Evolutionary conservation across 495 filamentous ascomycete species (phyloP), one percentile per base, ranked within the genome.

Genomic region (Xylaria intraflava): DNA sequence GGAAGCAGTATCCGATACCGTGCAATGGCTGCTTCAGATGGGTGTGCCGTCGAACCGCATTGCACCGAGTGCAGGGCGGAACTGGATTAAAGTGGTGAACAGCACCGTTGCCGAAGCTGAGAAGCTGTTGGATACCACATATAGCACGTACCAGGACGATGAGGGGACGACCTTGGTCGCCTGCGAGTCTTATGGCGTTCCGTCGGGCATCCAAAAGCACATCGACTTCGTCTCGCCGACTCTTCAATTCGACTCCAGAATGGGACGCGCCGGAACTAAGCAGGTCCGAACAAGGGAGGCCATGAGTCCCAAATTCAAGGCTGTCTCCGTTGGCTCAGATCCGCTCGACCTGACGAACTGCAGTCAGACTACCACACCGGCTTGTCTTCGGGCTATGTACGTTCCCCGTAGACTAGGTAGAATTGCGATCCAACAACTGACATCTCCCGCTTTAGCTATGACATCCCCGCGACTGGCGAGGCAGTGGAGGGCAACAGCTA

Each of bases 81-180:
- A 46, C 44, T 46, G 46, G 35, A 26, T 49, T 2, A 40, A 49
- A 16, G 46, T 38, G 30, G 39, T 24, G 20, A 49, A 22, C 46
- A 49, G 31, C 46, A 49, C 43, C 30, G 45, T 61, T 41, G 31
- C 42, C 48, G 55, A 58, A 17, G 57, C 55, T 8, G 39, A 55
- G 39, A 24, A 24, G 26, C 83, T 81, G 78, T 66, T 85, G 40
- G 53, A 65, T 16, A 57, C 56, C 8, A 46, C 26, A 6, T 46
- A 46, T 12, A 33, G 16, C 66, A 72, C 29, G 81, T 85, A 82
- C 59, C 71, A 75, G 46, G 46, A 83, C 53, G 51, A 59, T 12
- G 70, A 64, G 29, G 72, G 68, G 3, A 69, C 72, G 30, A 67
- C 67, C 8, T 70, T 75, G 16, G 67, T 81, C 55, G 78, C 75